Percentiles rank a stretch among this genome's conserved stretches.
phyloP scores from a whole-genome alignment of 2,329 filamentous ascomycete species.

The Cyphellophora attinorum region DNA sequence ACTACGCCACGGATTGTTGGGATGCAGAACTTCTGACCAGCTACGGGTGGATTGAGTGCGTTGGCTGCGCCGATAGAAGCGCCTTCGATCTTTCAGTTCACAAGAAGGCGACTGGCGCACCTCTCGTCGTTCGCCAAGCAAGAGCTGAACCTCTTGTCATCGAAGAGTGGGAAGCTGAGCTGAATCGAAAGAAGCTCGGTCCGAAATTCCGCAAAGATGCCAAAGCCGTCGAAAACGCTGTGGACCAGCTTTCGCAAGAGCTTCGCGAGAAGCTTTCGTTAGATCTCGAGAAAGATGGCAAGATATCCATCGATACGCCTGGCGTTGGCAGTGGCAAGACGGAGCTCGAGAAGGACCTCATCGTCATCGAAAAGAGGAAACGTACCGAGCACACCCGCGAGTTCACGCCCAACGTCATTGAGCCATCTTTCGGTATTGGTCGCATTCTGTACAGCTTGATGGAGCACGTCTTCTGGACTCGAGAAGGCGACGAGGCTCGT shows the following conservation, averaged over 20 bases:
- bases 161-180: conserved; percentile 78
- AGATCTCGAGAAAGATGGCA: conserved; percentile 62
- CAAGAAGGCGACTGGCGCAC: conserved; percentile 80
- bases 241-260: conserved; percentile 68
- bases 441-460: conserved; percentile 87
- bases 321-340: conserved; percentile 61
- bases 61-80: conserved; percentile 90
- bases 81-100: conserved; percentile 92
- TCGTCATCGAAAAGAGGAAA: conserved; percentile 76
- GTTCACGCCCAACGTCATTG: conserved; percentile 91
- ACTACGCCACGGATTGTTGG: conserved; percentile 97
- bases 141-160: conserved; percentile 67
- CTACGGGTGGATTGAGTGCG: conserved; percentile 96
- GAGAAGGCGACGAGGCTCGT: conserved; percentile 72
- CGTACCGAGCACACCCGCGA: conserved; percentile 76
- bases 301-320: conserved; percentile 66
- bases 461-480: conserved; percentile 93
- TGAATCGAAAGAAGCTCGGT: conserved; percentile 94
- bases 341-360: conserved; percentile 66
- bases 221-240: conserved; percentile 70
- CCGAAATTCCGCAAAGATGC: conserved; percentile 92
- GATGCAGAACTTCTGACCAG: conserved; percentile 87
- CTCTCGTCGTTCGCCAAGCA: conserved; percentile 74
- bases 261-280: conserved; percentile 70
- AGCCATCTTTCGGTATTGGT: conserved; percentile 95